Percentiles rank a stretch among this genome's conserved stretches.
Conservation (phyloP, 176 grass and related monocot species). For the Carex kokanica region DNA sequence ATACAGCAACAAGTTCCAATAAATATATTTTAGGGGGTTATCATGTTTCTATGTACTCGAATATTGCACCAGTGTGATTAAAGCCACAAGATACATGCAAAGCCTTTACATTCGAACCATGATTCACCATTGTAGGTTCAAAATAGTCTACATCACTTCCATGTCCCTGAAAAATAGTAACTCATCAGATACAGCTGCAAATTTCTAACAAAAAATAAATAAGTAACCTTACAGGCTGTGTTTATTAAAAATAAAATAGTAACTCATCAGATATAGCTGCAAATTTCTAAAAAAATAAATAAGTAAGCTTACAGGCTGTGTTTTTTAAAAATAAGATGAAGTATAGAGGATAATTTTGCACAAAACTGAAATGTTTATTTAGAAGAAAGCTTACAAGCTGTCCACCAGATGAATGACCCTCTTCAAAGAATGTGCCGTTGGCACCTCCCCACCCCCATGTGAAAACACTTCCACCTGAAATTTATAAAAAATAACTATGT, state of each 20-base stretch:
- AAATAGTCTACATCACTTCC: slow-evolving; percentile 75
- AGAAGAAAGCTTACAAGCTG: slow-evolving; percentile 60
- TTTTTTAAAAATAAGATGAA: background rate
- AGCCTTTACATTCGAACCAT: slow-evolving; percentile 45
- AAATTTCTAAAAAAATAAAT: no score
- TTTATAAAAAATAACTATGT: slow-evolving; percentile 25
- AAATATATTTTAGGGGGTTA: background rate
- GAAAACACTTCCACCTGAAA: slow-evolving; percentile 69
- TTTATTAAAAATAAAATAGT: no score
- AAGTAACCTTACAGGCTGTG: no score
- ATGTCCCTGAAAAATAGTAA: slow-evolving; percentile 47
- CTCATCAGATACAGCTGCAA: no score
- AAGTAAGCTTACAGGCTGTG: no score
- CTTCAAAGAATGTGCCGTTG: slow-evolving; percentile 84
- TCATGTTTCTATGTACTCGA: slow-evolving; percentile 48
- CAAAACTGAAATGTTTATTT: background rate
- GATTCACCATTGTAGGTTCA: slow-evolving; percentile 58
- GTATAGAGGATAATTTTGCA: background rate
- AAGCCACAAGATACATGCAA: slow-evolving; percentile 85
- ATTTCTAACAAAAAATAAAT: no score
- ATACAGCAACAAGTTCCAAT: background rate
- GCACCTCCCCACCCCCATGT: slow-evolving; percentile 97
- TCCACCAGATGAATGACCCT: slow-evolving; percentile 80
- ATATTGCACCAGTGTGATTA: slow-evolving; percentile 85
- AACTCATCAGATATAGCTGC: no score